Evolutionary conservation across 805 yeast genomes (phyloP), one percentile per base, ranked within the genome.

Genomic region (Candida coquimbonensis): DNA sequence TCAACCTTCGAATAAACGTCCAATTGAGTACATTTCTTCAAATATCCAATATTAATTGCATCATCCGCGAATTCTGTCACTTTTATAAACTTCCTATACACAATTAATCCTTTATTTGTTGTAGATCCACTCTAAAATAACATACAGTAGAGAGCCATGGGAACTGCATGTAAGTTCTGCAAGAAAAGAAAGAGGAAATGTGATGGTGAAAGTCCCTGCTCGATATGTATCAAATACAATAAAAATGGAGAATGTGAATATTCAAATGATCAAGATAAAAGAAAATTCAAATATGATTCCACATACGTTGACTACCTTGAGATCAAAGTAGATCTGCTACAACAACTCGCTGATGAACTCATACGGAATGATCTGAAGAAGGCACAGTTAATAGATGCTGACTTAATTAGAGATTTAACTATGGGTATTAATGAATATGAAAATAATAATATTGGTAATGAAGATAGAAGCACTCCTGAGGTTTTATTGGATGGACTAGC

Each of bases 261-360:
- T 38, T 44, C 46, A 2, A 37, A 27, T 11, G 57, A 55, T 24
- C 50, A 53, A 31, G 65, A 61, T 37, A 50, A 52, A 38, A 48
- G 65, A 36, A 62, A 61, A 47, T 53, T 57, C 57, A 61, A 61
- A 41, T 59, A 60, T 38, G 66, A 62, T 42, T 57, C 65, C 1
- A 57, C 65, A 0, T 52, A 54, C n/a, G 59, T 62, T 33, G 66
- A 62, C 40, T 60, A 57, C 37, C 43, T 62, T 36, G 66, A 62
- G 42, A 42, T 62, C 43, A 61, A 59, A 31, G 48, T 54, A 5
- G 66, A 62, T 42, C 35, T 60, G 2, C 39, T 62, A 32, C 58
- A 57, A 24, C 63, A 62, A 27, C 51, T 54, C 24, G 59, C 56
- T 3, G 53, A 50, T 32, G 60, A 55, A 35, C 47, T 62, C 24